phyloP scores from a whole-genome alignment of 139 green algal species.

The Ostreobium quekettii region DNA sequence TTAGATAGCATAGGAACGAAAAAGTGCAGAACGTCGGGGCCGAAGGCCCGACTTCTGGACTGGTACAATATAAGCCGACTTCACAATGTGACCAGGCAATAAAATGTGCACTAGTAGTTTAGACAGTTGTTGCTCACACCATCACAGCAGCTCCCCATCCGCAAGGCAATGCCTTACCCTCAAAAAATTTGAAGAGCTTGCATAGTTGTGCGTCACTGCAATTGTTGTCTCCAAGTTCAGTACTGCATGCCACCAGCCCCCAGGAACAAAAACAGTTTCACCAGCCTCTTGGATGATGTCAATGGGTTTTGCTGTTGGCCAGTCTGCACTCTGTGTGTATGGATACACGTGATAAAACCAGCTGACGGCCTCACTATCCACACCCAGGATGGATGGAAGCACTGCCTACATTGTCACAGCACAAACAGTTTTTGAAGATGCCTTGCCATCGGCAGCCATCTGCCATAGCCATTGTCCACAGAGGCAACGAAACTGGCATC shows the following conservation, averaged over 20 bases:
- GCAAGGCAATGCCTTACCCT: conserved; percentile 24
- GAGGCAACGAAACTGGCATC: background rate
- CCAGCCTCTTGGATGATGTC: conserved; percentile 58
- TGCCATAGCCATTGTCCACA: background rate
- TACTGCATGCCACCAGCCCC: conserved; percentile 71
- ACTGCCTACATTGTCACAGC: conserved; percentile 27
- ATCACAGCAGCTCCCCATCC: no score
- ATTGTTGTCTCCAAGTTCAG: conserved; percentile 71
- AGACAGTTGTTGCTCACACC: no score
- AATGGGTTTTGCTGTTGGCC: conserved; percentile 43
- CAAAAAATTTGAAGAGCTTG: conserved; percentile 57
- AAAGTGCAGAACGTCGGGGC: no score
- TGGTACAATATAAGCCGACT: no score
- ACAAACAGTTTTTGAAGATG: background rate
- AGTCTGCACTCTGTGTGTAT: conserved; percentile 39
- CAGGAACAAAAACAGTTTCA: conserved; percentile 67
- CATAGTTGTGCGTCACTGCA: conserved; percentile 72
- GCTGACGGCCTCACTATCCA: conserved; percentile 64
- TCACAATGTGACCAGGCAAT: no score
- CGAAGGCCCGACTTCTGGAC: no score
- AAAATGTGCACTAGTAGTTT: no score
- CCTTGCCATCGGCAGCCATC: background rate
- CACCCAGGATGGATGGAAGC: conserved; percentile 47
- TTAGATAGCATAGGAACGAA: no score
- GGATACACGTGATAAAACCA: conserved; percentile 72